A percentile compares a stretch with the other conserved stretches of the same genome.
Evolutionary conservation across 176 grass and related monocot species (phyloP).

Genomic region (Puccinellia tenuiflora): DNA sequence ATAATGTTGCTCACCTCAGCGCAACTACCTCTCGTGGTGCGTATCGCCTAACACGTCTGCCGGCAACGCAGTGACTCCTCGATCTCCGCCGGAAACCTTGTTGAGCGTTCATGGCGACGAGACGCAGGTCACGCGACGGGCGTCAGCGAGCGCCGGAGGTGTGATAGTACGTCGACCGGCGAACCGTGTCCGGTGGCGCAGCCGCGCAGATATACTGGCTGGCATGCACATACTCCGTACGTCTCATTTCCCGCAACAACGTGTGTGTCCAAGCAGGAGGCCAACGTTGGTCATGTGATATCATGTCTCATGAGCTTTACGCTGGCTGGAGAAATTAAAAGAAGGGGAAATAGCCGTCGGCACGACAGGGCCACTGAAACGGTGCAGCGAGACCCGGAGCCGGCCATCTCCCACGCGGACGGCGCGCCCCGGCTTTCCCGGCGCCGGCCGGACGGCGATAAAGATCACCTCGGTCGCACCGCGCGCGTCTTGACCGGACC

Average conservation of each 20-base stretch:
- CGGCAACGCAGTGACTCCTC: not conserved
- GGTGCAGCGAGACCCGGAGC: not conserved
- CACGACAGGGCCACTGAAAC: too few species aligned
- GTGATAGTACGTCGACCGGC: not conserved
- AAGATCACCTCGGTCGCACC: not conserved
- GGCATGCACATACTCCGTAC: not conserved
- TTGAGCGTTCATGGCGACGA: not conserved
- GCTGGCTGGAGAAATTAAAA: too few species aligned
- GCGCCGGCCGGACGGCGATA: constrained; percentile 11
- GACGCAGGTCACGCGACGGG: constrained; percentile 5
- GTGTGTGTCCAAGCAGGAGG: not conserved
- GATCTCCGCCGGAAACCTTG: not conserved
- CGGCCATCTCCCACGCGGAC: constrained; percentile 6
- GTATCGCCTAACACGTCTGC: not conserved
- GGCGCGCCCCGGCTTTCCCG: constrained; percentile 1
- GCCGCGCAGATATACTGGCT: not conserved
- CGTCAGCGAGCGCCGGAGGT: constrained; percentile 2
- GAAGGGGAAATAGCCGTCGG: too few species aligned
- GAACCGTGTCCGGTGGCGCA: not conserved
- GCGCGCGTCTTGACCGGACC: not conserved
- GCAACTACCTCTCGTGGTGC: not conserved
- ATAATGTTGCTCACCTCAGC: not conserved
- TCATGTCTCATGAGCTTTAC: too few species aligned
- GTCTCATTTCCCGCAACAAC: too few species aligned
- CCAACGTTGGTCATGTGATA: too few species aligned